Conservation (phyloP, 148 eudicot species). For the Camellia lanceoleosa region DNA sequence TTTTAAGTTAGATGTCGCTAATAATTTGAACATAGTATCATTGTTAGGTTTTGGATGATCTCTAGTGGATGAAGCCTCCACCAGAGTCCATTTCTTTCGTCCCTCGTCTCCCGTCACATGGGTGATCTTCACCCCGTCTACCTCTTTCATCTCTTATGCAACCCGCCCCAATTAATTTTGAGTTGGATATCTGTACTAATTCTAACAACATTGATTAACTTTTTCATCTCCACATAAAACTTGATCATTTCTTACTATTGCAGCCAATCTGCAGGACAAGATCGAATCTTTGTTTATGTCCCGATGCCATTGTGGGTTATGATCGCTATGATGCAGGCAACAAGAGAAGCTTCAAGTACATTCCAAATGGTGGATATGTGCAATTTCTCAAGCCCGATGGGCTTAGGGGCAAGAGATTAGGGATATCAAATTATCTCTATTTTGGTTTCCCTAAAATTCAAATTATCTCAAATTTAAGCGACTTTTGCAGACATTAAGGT, state of each 20-base stretch:
- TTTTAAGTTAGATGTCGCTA: too few species aligned
- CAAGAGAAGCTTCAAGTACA: conserved; percentile 26
- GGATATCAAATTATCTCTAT: conserved; percentile 25
- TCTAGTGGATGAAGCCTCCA: too few species aligned
- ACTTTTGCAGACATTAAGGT: conserved; percentile 29
- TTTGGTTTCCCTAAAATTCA: conserved; percentile 15
- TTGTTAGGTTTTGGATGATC: too few species aligned
- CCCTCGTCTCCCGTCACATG: too few species aligned
- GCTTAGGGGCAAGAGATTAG: conserved; percentile 35
- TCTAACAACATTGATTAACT: too few species aligned
- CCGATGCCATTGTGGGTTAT: conserved; percentile 33
- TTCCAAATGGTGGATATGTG: conserved; percentile 33
- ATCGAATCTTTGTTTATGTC: conserved; percentile 31
- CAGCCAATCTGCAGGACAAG: conserved; percentile 39
- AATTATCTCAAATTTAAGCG: conserved; percentile 13
- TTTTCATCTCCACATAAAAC: too few species aligned
- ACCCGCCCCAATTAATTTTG: too few species aligned
- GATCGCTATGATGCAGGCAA: conserved; percentile 31
- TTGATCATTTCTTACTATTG: not conserved
- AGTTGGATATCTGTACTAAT: too few species aligned
- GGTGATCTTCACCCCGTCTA: too few species aligned
- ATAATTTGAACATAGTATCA: too few species aligned
- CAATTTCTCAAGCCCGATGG: conserved; percentile 37
- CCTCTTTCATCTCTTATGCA: too few species aligned
- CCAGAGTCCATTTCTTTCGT: too few species aligned